phyloP scores from a whole-genome alignment of 2,329 filamentous ascomycete genomes.

The Nigrospora oryzae region DNA sequence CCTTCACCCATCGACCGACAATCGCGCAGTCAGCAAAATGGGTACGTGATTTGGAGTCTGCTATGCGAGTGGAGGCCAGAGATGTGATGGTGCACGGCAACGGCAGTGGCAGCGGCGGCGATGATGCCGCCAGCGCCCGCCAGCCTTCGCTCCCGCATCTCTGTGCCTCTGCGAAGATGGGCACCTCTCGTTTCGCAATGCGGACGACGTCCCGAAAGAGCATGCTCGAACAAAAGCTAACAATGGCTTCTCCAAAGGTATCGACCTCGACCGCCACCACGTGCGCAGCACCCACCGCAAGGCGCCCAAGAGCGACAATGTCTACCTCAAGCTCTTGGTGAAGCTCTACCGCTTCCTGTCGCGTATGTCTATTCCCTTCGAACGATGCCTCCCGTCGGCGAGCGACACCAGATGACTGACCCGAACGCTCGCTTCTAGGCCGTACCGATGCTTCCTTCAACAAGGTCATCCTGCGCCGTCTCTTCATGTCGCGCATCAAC shows the following conservation, averaged over 20 bases:
- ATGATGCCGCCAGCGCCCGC: background rate
- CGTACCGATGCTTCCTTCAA: conserved; percentile 98
- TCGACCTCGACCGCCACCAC: conserved; percentile 65
- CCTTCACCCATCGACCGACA: conserved; percentile 24
- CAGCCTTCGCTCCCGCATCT: background rate
- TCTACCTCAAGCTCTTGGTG: conserved; percentile 93
- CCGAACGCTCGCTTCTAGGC: conserved; percentile 40
- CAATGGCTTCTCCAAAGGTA: conserved; percentile 51
- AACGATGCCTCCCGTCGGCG: background rate
- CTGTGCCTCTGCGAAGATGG: background rate
- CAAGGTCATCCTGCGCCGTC: conserved; percentile 93
- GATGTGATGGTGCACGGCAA: conserved; percentile 1
- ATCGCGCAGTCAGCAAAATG: conserved; percentile 44
- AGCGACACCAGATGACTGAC: background rate
- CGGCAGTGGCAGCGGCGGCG: background rate
- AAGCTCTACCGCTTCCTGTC: conserved; percentile 97
- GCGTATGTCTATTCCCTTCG: conserved; percentile 50
- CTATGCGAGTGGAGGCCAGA: conserved; percentile 24
- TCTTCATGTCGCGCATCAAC: conserved; percentile 99
- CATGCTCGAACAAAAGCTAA: conserved; percentile 61
- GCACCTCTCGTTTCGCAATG: conserved; percentile 10
- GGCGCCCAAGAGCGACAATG: conserved; percentile 97
- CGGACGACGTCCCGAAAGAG: conserved; percentile 33
- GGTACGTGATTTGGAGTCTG: conserved; percentile 46
- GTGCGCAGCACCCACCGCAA: conserved; percentile 72